A percentile compares a stretch with the other conserved stretches of the same genome.
Evolutionary conservation across 2,329 filamentous ascomycete genomes (phyloP).

Genomic region (Aspergillus pseudoviridinutans): DNA sequence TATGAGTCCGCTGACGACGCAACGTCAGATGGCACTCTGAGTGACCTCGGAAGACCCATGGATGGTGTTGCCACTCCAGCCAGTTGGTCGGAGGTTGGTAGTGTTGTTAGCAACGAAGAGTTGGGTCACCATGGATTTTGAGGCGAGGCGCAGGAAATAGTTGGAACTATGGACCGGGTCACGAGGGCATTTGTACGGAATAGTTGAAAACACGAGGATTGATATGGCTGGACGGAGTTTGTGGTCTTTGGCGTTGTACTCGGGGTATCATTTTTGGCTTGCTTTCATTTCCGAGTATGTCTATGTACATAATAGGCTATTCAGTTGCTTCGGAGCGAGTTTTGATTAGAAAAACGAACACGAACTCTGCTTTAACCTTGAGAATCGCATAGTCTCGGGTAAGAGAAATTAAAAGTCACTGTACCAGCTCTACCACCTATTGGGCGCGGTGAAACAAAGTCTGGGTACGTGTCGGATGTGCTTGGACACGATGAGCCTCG

Average conservation of each 20-base stretch:
- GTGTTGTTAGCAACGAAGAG: conserved; percentile 41
- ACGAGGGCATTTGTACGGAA: conserved; percentile 21
- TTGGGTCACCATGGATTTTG: conserved; percentile 23
- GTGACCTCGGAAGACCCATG: conserved; percentile 32
- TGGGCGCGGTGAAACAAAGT: neutral
- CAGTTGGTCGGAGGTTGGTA: conserved; percentile 45
- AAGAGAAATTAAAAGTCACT: no score
- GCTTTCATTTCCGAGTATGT: no score
- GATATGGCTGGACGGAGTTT: no score
- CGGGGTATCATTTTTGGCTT: no score
- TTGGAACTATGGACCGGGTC: neutral
- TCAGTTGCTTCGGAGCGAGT: no score
- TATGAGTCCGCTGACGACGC: conserved; percentile 26
- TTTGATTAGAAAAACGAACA: neutral
- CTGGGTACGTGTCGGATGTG: neutral
- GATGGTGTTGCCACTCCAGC: conserved; percentile 35
- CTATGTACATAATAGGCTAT: no score
- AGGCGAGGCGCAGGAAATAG: conserved; percentile 10
- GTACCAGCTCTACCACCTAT: neutral
- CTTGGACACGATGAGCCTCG: conserved; percentile 9
- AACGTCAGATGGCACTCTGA: conserved; percentile 37
- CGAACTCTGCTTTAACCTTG: neutral
- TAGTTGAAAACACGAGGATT: neutral
- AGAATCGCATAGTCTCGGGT: neutral
- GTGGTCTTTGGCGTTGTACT: no score